phyloP scores from a whole-genome alignment of 2,329 filamentous ascomycete genomes.

The Talaromyces marneffei region DNA sequence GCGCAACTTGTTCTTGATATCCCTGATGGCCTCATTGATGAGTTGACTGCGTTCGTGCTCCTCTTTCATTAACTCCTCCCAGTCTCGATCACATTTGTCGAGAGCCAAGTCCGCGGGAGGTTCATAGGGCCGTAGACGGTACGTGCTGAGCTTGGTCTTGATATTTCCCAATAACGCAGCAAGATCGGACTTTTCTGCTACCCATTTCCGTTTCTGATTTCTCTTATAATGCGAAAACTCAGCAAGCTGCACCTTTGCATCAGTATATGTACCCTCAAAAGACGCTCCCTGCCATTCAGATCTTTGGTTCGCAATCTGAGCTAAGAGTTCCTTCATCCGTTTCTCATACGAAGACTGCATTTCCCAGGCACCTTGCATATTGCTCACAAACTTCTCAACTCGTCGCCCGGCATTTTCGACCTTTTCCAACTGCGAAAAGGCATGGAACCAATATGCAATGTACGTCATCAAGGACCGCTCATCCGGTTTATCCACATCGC shows the following conservation, averaged over 20 bases:
- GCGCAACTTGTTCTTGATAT: constrained; percentile 93
- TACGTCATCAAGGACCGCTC: constrained; percentile 98
- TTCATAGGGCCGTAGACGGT: constrained; percentile 83
- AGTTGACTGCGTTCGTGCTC: constrained; percentile 86
- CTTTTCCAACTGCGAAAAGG: constrained; percentile 97
- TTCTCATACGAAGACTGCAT: constrained; percentile 97
- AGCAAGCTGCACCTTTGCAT: constrained; percentile 79
- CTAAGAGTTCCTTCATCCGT: constrained; percentile 76
- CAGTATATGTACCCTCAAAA: constrained; percentile 86
- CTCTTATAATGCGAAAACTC: constrained; percentile 87
- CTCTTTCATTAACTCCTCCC: constrained; percentile 70
- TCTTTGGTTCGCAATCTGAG: constrained; percentile 66
- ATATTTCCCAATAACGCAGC: constrained; percentile 93
- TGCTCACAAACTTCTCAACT: constrained; percentile 97
- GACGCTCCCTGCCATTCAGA: constrained; percentile 69
- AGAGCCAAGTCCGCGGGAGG: constrained; percentile 78
- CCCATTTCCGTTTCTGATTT: constrained; percentile 87
- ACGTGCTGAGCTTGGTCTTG: constrained; percentile 96
- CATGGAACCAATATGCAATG: constrained; percentile 99
- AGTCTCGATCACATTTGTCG: constrained; percentile 75
- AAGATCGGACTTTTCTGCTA: constrained; percentile 94
- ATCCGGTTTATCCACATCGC: constrained; percentile 91
- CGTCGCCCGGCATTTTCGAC: constrained; percentile 94
- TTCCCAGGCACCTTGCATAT: constrained; percentile 99
- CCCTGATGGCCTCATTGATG: constrained; percentile 97